Base-by-base conservation (phyloP, 2,329 filamentous ascomycete species). In the Penicillium rolfsii region DNA sequence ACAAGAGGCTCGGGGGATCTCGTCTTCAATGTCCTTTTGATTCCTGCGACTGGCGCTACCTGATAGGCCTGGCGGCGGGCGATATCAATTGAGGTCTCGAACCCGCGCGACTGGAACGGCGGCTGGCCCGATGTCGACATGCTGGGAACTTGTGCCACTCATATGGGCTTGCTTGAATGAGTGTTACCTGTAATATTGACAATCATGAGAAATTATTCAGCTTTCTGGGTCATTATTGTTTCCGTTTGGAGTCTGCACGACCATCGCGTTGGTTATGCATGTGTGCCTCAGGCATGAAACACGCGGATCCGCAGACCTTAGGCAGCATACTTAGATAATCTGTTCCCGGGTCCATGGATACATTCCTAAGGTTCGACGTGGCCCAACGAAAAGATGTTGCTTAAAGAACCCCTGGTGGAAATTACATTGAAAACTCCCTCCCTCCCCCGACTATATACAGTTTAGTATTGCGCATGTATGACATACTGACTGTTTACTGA, bases 81-180 rank as follows among this genome's bases (percentile, higher is more conserved):
- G 45, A 77, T 63, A 64, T 80, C 77, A 49, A 80, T 65, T 16
- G 81, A 81, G 52, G 81, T 79, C 57, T 84, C 78, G 35, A 85
- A 74, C 58, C 82, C 85, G 64, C 82, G 84, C 59, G 80, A 81
- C 72, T 86, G 82, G 50, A 73, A 62, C 22, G 67, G 58, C 55
- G 67, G 58, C 52, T 70, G 67, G 45, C 60, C 68, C 30, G 66
- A 59, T 40, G 64, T 64, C 55, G 71, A 70, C 71, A 73, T 76
- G 53, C 59, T 68, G 65, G 58, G 55, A 55, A 46, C 36, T 52
- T 61, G 28, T 52, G 41, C 24, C 50, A 48, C 43, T 54, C 36
- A 41, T 54, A 26, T 22, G 45, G 26, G 26, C 26, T 54, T 28
- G 5, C 8, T 26, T 8, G 36, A 8, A 22, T 12, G 52, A 26